These are phyloP conservation scores for Prototheca cutis DNA, from an alignment of 163 green algal species.

Conservation along the genomic window DNA sequence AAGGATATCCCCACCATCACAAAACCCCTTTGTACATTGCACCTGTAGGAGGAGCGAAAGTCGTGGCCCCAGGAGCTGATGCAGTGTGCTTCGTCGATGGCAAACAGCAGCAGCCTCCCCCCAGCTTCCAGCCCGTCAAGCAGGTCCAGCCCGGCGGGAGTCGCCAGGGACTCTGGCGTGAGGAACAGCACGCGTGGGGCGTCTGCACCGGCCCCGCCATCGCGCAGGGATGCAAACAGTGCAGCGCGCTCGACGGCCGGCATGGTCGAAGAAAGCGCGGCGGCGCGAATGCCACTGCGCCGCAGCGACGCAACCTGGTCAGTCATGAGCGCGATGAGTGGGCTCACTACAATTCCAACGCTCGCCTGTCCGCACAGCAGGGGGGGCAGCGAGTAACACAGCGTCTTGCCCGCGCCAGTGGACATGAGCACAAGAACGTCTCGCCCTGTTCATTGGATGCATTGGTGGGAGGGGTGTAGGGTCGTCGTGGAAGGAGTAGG, in stretches of 20 bases:
- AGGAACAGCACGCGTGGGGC: slow-evolving; percentile 53
- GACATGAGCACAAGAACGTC: slow-evolving; percentile 9
- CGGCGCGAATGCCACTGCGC: slow-evolving; percentile 34
- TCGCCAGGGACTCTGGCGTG: slow-evolving; percentile 60
- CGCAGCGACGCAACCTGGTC: slow-evolving; percentile 54
- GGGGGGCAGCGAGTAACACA: slow-evolving; percentile 63
- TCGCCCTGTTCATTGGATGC: no score
- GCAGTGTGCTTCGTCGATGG: slow-evolving; percentile 66
- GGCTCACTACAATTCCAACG: slow-evolving; percentile 57
- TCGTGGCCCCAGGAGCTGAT: slow-evolving; percentile 58
- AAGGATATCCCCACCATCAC: background rate
- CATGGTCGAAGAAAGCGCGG: slow-evolving; percentile 41
- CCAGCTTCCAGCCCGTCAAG: slow-evolving; percentile 26
- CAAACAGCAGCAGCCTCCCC: slow-evolving; percentile 35
- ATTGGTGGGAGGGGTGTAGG: no score
- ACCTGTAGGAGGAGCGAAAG: slow-evolving; percentile 61
- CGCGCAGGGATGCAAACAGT: slow-evolving; percentile 32
- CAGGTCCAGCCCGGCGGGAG: slow-evolving; percentile 25
- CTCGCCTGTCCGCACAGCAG: slow-evolving; percentile 17
- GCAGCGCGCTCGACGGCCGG: slow-evolving; percentile 19
- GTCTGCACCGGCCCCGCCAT: background rate
- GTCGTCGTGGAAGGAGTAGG: no score
- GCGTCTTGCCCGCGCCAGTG: slow-evolving; percentile 48
- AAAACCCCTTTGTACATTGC: no score
- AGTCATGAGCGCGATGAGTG: slow-evolving; percentile 67